Evolutionary conservation across 1,139 yeast genomes (phyloP), one percentile per base, ranked within the genome.

Genomic region (Sugiyamaella neomexicana): DNA sequence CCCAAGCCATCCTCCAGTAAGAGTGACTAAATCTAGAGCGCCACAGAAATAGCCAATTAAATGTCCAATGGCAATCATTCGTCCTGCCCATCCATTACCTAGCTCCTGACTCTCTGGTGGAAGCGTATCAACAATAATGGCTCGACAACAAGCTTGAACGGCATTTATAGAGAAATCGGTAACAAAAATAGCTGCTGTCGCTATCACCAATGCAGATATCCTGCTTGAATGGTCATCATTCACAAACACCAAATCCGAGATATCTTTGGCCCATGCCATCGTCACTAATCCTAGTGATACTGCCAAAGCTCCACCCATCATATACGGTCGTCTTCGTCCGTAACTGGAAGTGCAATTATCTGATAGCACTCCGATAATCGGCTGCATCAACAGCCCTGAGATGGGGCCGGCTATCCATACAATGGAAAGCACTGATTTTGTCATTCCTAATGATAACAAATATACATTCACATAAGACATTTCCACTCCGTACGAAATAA

Each of bases 11-110:
- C 74, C 72, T 16, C 75, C 65, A 1, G 70, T 47, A 5, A 66
- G 53, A 0, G 64, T 57, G n/a, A 80, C 69, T 43, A 81, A 69
- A 56, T 73, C 69, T 27, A 72, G 49, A 29, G 77, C 65, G 1
- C 85, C 78, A 2, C 79, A 61, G 60, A 76, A 73, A 62, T 80
- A 82, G 1, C 85, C 85, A 25, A 77, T 59, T 16, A 82, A 74
- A 57, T 82, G 83, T 55, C 84, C 83, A 1, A 72, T 70, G 0
- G 85, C 82, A 55, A 84, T 81, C 78, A 84, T 80, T 47, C 88
- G 68, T 2, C 89, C 86, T 0, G 89, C 89, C 88, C 87, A 83
- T 1, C 88, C 89, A 62, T 83, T 83, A 16, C 86, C 84, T 4
- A 69, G 62, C 55, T 79, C 80, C 58, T 82, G 86, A 58, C 79